Evolutionary conservation across 768 basidiomycete species (phyloP), one percentile per base, ranked within the genome.

Genomic region (Rubroboletus pulcherrimus): DNA sequence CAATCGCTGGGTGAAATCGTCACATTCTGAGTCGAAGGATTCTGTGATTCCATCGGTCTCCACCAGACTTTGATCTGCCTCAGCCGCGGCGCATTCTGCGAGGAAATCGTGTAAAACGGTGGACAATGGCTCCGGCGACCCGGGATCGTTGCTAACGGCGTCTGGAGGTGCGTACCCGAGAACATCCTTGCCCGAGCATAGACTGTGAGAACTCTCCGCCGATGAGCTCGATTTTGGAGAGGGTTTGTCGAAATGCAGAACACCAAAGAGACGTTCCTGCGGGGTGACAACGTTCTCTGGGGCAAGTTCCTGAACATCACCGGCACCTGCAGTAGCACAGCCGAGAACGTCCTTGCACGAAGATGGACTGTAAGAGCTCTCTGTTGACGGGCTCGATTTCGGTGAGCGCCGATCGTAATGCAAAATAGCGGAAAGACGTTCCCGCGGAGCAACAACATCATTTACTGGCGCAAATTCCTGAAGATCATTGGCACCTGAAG

Each of bases 1-100:
- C 38, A 59, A n/a, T 17, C 31, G 59, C 37, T 43, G 60, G 8
- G 51, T 43, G 45, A 59, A 51, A 44, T 37, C 51, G 24, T 45
- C 14, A 34, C 17, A 8, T 12, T 38, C 52, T 2, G 48, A 55
- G 17, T 45, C 47, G 26, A 54, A 48, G 19, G 19, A 30, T 38
- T 39, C 47, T 1, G 39, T 5, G 30, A 24, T 34, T 57, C 51
- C 51, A 24, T 57, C 53, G 10, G 41, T 39, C 15, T 50, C 57
- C 10, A n/a, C 39, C 17, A 40, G n/a, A 11, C 30, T 40, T 37
- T 38, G 26, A 8, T 11, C 34, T 19, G n/a, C 42, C 42, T 43
- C 44, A 17, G n/a, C 44, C 21, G 35, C 24, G 34, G 7, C 21
- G 10, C 5, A 17, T 37, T 39, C 48, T 11, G 42, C 15, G 33